Base-by-base conservation (phyloP, 345 rosid species). In the Lepidium sativum region DNA sequence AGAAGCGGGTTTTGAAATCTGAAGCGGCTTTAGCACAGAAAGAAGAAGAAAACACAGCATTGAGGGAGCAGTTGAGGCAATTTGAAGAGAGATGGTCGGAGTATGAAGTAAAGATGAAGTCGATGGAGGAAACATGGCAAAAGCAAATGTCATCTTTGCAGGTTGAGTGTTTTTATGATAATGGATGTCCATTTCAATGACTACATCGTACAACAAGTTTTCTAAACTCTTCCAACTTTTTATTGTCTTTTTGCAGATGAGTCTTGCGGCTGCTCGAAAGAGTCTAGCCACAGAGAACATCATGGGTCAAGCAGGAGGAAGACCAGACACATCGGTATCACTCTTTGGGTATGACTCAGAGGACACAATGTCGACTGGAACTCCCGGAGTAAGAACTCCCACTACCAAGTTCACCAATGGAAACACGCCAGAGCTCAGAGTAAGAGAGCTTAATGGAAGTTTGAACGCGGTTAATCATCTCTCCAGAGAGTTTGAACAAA, bases 121-220 rank as follows among this genome's bases (percentile, higher is more conserved):
- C 88, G 13, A 88, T 86, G 96, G 99, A 94, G 79, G 97, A 91
- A 65, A 80, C 80, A 72, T 95, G 97, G 97, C 88, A 86, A 74
- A 86, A 80, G 75, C 97, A 95, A 76, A 85, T 95, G 91, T 72
- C 80, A 8, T 82, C 99, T 12, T 75, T 88, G 80, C 99, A 90
- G 75, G 99, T 86, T 65, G 13, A 45, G 4, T 47, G 21, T 37
- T 48, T 44, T 4, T 5, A 43, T 63, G 68, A 27, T 49, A 48
- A 9, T 49, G 57, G 11, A 49, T n/a, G 8, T 37, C 17, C 32
- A 11, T 41, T 35, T 52, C 56, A 34, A 17, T 32, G 38, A 21
- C 63, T 52, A 10, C 52, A 40, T 44, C 16, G 32, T 17, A 35
- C 37, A 35, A 29, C 55, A 44, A 48, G 16, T 32, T 56, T 15